These are phyloP conservation scores for Gomphus bonarii DNA, from an alignment of 1,284 basidiomycete species.

Conservation along the genomic window DNA sequence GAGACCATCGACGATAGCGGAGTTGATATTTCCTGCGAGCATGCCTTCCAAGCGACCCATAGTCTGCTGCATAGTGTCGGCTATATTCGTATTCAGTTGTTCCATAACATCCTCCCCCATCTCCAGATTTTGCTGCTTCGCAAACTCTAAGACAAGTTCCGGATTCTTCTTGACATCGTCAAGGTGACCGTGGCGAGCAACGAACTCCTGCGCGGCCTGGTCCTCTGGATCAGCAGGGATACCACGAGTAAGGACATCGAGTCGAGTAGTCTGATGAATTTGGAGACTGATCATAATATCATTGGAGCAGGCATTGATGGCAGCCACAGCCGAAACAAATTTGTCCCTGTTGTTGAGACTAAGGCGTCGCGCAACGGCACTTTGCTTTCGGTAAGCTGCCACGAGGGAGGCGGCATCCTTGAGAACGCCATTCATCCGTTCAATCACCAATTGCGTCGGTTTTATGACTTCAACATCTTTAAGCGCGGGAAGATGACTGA, in stretches of 20 bases:
- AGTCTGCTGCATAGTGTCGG: conserved; percentile 23
- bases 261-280: conserved; percentile 26
- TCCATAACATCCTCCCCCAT: conserved; percentile 28
- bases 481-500: conserved; percentile 26
- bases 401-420: conserved; percentile 6
- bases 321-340: conserved; percentile 17
- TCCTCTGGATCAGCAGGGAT: conserved; percentile 27
- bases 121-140: conserved; percentile 22
- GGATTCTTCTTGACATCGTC: conserved; percentile 24
- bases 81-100: conserved; percentile 24
- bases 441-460: conserved; percentile 22
- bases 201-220: conserved; percentile 23
- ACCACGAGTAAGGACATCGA: conserved; percentile 25
- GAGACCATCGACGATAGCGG: conserved; percentile 24
- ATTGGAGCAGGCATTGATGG: conserved; percentile 23
- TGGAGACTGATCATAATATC: conserved; percentile 30
- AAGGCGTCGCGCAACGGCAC: conserved; percentile 21
- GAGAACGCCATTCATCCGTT: conserved; percentile 12
- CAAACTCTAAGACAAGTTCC: conserved; percentile 27
- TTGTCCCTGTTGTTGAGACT: conserved; percentile 25
- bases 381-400: conserved; percentile 6
- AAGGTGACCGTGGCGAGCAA: conserved; percentile 24
- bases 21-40: conserved; percentile 24
- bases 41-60: conserved; percentile 23
- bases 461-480: conserved; percentile 23